Evolutionary conservation across 1,284 basidiomycete species (phyloP).

Genomic region (Exobasidium rhododendri): DNA sequence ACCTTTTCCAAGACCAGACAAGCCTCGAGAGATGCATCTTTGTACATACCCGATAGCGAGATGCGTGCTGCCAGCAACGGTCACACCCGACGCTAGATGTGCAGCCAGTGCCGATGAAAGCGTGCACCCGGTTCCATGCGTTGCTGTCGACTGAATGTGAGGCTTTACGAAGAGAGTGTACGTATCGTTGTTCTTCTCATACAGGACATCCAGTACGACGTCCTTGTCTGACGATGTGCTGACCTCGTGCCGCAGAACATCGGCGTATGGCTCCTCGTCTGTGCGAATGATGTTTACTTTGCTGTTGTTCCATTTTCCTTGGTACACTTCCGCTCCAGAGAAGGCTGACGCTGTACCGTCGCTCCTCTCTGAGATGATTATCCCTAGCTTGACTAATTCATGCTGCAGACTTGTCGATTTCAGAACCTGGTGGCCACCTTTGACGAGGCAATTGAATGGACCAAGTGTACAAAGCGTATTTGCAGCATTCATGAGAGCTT

Average conservation of each 20-base stretch:
- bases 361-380: background rate
- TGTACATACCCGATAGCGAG: conserved; percentile 71
- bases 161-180: conserved; percentile 41
- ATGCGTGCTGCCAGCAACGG: conserved; percentile 64
- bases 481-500: conserved; percentile 58
- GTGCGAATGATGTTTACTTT: conserved; percentile 26
- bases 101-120: conserved; percentile 78
- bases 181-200: conserved; percentile 49
- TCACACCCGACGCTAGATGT: conserved; percentile 63
- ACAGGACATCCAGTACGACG: conserved; percentile 63
- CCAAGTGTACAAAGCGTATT: conserved; percentile 61
- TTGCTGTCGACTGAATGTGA: conserved; percentile 26
- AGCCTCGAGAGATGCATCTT: conserved; percentile 70
- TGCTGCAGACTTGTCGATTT: conserved; percentile 17
- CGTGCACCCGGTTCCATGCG: conserved; percentile 93
- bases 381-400: conserved; percentile 13
- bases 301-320: conserved; percentile 9
- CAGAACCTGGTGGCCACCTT: conserved; percentile 75
- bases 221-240: conserved; percentile 30
- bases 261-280: conserved; percentile 23
- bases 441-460: conserved; percentile 69
- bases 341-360: background rate
- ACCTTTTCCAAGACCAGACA: conserved; percentile 68
- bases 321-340: conserved; percentile 11
- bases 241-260: conserved; percentile 45